Evolutionary conservation across 2,329 filamentous ascomycete genomes (phyloP).

Genomic region (Colletotrichum tofieldiae): DNA sequence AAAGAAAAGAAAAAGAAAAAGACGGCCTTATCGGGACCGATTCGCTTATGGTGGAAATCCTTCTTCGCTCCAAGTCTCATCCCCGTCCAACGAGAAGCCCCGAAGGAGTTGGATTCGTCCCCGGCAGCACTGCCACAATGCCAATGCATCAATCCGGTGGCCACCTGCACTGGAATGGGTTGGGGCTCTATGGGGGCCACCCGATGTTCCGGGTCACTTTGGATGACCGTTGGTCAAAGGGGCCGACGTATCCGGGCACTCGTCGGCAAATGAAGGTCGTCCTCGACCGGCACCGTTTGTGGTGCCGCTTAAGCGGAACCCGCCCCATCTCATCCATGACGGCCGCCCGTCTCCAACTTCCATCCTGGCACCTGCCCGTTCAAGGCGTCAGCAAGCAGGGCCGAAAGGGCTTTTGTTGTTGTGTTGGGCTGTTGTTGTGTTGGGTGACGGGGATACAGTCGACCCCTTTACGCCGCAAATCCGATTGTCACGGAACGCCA

Average conservation of each 20-base stretch:
- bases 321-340: not conserved
- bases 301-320: conserved; percentile 34
- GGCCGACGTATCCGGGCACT: conserved; percentile 33
- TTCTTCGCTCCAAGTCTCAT: conserved; percentile 14
- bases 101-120: not conserved
- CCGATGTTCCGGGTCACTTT: conserved; percentile 23
- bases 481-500: not conserved
- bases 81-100: conserved; percentile 5
- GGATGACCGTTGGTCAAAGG: not conserved
- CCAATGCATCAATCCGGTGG: conserved; percentile 34
- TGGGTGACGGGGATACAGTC: not conserved
- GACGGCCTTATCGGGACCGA: conserved; percentile 17
- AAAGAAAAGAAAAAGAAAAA: not conserved
- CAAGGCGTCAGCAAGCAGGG: not conserved
- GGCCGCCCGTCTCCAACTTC: conserved; percentile 10
- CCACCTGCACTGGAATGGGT: conserved; percentile 18
- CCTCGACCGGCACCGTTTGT: conserved; percentile 23
- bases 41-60: not conserved
- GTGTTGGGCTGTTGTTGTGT: not conserved
- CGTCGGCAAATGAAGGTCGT: conserved; percentile 10
- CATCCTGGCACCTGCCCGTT: conserved; percentile 24
- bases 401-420: conserved; percentile 1
- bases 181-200: conserved; percentile 11
- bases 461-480: not conserved
- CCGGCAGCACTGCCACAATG: conserved; percentile 39